These are phyloP conservation scores for Aquilaria sinensis DNA, from an alignment of 345 rosid genomes.

Conservation along the genomic window DNA sequence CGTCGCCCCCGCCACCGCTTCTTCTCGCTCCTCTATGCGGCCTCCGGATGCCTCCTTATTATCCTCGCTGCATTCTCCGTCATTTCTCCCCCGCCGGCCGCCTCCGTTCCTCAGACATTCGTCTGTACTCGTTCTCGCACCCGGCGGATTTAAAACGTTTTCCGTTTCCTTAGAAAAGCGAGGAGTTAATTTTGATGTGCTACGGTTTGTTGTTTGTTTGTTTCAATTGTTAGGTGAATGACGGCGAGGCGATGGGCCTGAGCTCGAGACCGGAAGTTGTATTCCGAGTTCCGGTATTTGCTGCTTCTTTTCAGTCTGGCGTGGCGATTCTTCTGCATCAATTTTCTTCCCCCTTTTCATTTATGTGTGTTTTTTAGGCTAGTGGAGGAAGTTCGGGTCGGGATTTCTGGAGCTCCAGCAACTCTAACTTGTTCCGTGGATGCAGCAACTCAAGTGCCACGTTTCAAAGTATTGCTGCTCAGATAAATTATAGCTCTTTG, in stretches of 20 bases:
- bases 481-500: neutral
- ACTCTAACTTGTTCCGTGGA: constrained; percentile 54
- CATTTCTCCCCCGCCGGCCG: constrained; percentile 44
- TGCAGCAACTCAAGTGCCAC: constrained; percentile 65
- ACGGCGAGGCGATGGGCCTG: constrained; percentile 23
- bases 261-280: constrained; percentile 8
- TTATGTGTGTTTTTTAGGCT: constrained; percentile 25
- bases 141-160: neutral
- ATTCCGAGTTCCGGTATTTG: constrained; percentile 58
- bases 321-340: neutral
- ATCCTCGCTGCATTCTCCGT: constrained; percentile 40
- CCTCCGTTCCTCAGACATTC: constrained; percentile 22
- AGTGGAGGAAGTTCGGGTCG: constrained; percentile 39
- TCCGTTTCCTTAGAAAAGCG: neutral
- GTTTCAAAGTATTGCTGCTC: constrained; percentile 35
- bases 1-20: constrained; percentile 52
- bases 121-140: constrained; percentile 17
- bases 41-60: constrained; percentile 56
- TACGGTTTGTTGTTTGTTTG: constrained; percentile 4
- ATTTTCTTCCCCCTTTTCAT: constrained; percentile 1
- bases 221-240: constrained; percentile 14
- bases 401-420: constrained; percentile 63
- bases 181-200: neutral
- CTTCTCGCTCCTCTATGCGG: constrained; percentile 50
- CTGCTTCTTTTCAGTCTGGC: neutral